These are phyloP conservation scores for Saxophila tyrrhenica DNA, from an alignment of 495 filamentous ascomycete genomes.

Conservation along the genomic window DNA sequence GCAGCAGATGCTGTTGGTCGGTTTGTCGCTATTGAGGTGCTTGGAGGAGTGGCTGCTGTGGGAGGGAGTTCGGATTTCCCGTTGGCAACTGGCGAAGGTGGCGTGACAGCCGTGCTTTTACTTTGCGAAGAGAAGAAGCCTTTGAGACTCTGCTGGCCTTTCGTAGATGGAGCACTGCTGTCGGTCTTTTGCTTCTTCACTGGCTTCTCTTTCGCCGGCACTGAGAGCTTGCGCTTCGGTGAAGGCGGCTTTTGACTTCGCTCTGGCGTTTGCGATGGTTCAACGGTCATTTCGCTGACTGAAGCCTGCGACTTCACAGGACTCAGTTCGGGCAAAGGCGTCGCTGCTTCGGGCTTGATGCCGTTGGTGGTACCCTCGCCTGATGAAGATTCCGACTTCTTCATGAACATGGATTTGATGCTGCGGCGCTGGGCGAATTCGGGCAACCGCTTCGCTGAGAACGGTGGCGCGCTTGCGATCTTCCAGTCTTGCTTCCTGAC, in stretches of 20 bases:
- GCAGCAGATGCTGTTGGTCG: neutral
- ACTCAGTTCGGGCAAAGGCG: neutral
- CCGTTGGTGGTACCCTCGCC: neutral
- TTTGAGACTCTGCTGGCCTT: slow-evolving; percentile 63
- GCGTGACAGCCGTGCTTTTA: neutral
- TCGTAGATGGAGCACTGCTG: slow-evolving; percentile 20
- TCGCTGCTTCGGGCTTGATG: neutral
- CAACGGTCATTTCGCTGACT: neutral
- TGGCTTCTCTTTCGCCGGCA: slow-evolving; percentile 6
- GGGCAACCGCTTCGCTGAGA: slow-evolving; percentile 70
- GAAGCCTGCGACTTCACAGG: neutral
- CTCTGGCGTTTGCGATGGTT: neutral
- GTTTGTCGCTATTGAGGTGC: neutral
- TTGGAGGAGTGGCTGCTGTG: neutral
- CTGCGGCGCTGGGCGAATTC: slow-evolving; percentile 76
- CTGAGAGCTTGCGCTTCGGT: slow-evolving; percentile 14
- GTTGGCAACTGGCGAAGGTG: neutral
- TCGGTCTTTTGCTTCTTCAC: slow-evolving; percentile 41
- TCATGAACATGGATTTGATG: slow-evolving; percentile 82
- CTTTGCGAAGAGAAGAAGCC: slow-evolving; percentile 61
- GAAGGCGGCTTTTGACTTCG: neutral
- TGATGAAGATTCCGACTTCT: slow-evolving; percentile 2
- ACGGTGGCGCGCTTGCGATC: slow-evolving; percentile 52
- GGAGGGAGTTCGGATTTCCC: neutral
- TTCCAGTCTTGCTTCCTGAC: slow-evolving; percentile 55